A percentile compares a stretch with the other conserved stretches of the same genome.
These are phyloP conservation scores for Globisporangium cystogenes DNA, from an alignment of 352 stramenopile species.

Conservation along the genomic window DNA sequence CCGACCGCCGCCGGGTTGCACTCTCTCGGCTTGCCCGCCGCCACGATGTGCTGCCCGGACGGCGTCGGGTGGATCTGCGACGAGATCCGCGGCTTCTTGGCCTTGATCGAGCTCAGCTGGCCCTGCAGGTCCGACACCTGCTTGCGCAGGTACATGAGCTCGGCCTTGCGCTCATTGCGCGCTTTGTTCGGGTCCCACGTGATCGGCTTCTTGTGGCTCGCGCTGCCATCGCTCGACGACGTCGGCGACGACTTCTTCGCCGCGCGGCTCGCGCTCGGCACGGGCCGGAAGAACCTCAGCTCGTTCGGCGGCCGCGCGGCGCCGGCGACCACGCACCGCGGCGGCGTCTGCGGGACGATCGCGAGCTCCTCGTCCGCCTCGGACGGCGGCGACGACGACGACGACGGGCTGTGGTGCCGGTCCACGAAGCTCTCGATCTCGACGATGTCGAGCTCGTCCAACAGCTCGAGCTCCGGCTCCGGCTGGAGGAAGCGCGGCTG, in stretches of 20 bases:
- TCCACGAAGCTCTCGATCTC: conserved; percentile 2
- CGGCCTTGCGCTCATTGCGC: conserved; percentile 52
- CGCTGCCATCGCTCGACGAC: background rate
- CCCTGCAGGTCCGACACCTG: conserved; percentile 44
- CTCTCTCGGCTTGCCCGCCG: background rate
- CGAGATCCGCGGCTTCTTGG: conserved; percentile 5
- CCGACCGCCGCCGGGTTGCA: background rate
- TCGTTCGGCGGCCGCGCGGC: too few relatives aligned
- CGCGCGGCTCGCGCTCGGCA: too few relatives aligned
- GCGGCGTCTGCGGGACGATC: too few relatives aligned
- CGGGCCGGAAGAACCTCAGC: too few relatives aligned
- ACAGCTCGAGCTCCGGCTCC: background rate
- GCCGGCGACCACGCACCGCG: too few relatives aligned
- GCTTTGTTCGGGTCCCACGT: conserved; percentile 36
- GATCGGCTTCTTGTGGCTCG: background rate
- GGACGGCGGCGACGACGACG: background rate
- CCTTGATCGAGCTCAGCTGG: conserved; percentile 20
- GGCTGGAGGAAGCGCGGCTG: too few relatives aligned
- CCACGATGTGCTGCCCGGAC: too few relatives aligned
- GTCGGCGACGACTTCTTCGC: background rate
- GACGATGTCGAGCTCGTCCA: conserved; percentile 1
- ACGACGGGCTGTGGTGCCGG: background rate
- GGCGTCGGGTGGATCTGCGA: conserved; percentile 2
- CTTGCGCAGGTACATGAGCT: conserved; percentile 63
- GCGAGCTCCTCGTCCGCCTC: too few relatives aligned